Conservation (phyloP, 345 rosid genomes). For the Pistacia vera region DNA sequence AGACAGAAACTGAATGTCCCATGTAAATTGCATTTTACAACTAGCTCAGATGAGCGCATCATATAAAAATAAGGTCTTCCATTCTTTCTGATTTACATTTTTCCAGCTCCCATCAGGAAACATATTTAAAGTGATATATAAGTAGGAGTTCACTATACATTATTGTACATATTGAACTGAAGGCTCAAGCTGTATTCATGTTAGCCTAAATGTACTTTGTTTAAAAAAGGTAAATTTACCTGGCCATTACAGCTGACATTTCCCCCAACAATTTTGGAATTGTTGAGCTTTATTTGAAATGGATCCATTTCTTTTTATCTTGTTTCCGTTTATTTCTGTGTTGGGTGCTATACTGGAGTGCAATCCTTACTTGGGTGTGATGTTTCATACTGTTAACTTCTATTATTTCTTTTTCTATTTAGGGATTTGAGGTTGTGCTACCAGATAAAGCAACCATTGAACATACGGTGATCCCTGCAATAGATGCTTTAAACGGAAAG, state of each 20-base stretch:
- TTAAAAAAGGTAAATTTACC: not conserved
- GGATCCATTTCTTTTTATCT: not conserved
- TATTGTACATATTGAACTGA: not conserved
- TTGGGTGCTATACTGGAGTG: not conserved
- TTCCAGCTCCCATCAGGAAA: not conserved
- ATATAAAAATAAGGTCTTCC: not conserved
- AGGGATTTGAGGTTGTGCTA: conserved; percentile 56
- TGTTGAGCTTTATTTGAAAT: not conserved
- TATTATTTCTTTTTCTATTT: not conserved
- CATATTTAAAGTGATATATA: not conserved
- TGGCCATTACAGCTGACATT: not conserved
- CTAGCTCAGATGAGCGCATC: not conserved
- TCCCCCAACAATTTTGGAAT: not conserved
- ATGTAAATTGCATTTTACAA: not conserved
- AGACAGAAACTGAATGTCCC: not conserved
- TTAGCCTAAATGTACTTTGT: not conserved
- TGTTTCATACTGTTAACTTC: not conserved
- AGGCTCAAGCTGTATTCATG: not conserved
- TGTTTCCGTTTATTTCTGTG: not conserved
- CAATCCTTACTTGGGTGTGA: not conserved
- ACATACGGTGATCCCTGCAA: conserved; percentile 45
- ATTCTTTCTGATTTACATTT: not conserved
- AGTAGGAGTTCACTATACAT: not conserved
- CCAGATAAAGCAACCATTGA: conserved; percentile 60
- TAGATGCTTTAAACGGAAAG: conserved; percentile 42